phyloP scores from a whole-genome alignment of 495 filamentous ascomycete genomes.

The Margaritispora aquatica region DNA sequence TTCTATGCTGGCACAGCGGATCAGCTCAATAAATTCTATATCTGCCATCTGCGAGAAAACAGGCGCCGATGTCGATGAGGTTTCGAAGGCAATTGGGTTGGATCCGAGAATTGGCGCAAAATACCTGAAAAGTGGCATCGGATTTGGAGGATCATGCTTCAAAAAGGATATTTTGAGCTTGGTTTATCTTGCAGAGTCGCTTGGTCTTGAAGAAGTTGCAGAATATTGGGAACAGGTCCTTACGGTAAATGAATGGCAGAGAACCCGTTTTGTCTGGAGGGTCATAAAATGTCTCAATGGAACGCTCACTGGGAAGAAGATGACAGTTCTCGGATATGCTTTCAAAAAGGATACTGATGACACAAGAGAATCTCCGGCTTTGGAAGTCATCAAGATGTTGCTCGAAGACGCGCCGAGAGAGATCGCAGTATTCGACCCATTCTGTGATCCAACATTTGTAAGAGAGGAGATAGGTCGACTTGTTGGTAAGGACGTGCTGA shows the following conservation, averaged over 20 bases:
- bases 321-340: constrained; percentile 69
- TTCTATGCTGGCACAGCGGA: constrained; percentile 74
- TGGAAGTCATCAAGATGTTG: constrained; percentile 55
- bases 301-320: constrained; percentile 63
- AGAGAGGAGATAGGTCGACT: constrained; percentile 36
- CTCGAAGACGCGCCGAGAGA: constrained; percentile 56
- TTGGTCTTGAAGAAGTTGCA: constrained; percentile 66
- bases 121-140: constrained; percentile 72
- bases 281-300: constrained; percentile 63
- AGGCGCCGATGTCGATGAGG: constrained; percentile 70
- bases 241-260: constrained; percentile 72
- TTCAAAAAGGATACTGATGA: constrained; percentile 83
- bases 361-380: constrained; percentile 64
- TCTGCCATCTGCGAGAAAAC: constrained; percentile 74
- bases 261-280: constrained; percentile 56
- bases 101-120: constrained; percentile 65
- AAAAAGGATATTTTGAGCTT: constrained; percentile 77
- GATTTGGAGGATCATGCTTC: constrained; percentile 81
- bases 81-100: constrained; percentile 61
- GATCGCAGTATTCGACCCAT: constrained; percentile 72
- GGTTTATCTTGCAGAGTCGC: constrained; percentile 63
- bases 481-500: constrained; percentile 33
- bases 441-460: constrained; percentile 40
- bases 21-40: constrained; percentile 78
- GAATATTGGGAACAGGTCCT: constrained; percentile 72